Percentiles rank a stretch among this genome's conserved stretches.
phyloP scores from a whole-genome alignment of 192 early-diverging fungal species.

The Lobosporangium transversale region DNA sequence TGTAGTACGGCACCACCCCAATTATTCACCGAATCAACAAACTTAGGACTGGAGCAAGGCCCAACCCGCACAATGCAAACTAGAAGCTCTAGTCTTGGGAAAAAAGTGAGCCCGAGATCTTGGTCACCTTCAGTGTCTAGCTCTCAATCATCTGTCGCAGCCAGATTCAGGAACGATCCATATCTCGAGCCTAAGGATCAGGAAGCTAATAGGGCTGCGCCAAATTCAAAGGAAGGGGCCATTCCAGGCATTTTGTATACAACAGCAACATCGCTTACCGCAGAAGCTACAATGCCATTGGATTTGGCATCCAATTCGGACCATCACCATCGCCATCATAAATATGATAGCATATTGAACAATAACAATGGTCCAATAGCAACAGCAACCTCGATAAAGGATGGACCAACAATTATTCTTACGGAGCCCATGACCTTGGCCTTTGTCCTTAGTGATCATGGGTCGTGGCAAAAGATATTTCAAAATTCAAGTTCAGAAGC shows the following conservation, averaged over 20 bases:
- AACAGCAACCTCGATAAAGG: neutral
- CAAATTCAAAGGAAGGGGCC: constrained; percentile 22
- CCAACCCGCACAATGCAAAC: constrained; percentile 5
- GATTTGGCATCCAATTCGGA: too few species aligned
- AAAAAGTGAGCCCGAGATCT: constrained; percentile 18
- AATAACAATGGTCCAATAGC: neutral
- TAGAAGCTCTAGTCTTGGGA: constrained; percentile 3
- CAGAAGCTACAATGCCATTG: too few species aligned
- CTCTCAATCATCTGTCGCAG: neutral
- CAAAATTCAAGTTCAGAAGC: constrained; percentile 42
- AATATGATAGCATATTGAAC: too few species aligned
- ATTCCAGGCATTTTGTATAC: constrained; percentile 20
- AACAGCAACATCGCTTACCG: too few species aligned
- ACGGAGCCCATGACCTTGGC: constrained; percentile 42
- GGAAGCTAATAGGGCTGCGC: constrained; percentile 10
- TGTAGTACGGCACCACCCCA: neutral
- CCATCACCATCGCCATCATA: neutral
- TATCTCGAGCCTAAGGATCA: neutral
- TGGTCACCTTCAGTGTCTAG: too few species aligned
- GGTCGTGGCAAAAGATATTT: constrained; percentile 53
- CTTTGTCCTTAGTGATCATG: constrained; percentile 48
- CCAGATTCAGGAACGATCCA: neutral
- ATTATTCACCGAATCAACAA: neutral
- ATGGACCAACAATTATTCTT: neutral
- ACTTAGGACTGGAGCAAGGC: neutral